A percentile compares a stretch with the other conserved stretches of the same genome.
These are phyloP conservation scores for Pyrus hybrid DNA, from an alignment of 331 rosid genomes.

Conservation along the genomic window DNA sequence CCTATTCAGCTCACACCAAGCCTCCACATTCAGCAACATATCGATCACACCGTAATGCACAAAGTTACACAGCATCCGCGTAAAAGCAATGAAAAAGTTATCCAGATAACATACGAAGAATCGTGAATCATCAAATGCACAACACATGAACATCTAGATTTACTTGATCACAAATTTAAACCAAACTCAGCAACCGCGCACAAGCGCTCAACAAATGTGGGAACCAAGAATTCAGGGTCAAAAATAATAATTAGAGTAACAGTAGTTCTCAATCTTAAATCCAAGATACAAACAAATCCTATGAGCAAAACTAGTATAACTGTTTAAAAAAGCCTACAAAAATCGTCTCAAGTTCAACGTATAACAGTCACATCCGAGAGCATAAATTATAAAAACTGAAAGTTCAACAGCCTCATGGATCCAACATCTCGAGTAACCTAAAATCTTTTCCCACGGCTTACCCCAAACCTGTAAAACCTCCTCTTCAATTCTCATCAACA, in stretches of 20 bases:
- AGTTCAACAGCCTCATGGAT: neutral
- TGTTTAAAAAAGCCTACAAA: constrained; percentile 42
- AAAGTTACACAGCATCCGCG: neutral
- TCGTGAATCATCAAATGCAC: neutral
- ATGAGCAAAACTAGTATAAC: constrained; percentile 26
- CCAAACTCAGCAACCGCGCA: neutral
- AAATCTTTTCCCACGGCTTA: neutral
- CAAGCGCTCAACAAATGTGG: neutral
- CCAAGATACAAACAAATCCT: constrained; percentile 33
- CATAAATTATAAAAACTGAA: constrained; percentile 4
- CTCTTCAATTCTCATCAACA: constrained; percentile 36
- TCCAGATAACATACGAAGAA: neutral
- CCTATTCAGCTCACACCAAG: too few species aligned
- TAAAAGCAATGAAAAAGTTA: neutral
- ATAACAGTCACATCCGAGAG: constrained; percentile 25
- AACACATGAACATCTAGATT: neutral
- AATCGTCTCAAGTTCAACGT: constrained; percentile 37
- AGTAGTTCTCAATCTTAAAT: constrained; percentile 11
- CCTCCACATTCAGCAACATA: too few species aligned
- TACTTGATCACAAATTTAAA: neutral
- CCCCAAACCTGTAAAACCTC: constrained; percentile 13
- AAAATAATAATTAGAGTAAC: constrained; percentile 11
- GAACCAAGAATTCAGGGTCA: neutral
- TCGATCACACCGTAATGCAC: neutral
- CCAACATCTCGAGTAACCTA: constrained; percentile 8